These are phyloP conservation scores for Melampsora americana DNA, from an alignment of 1,284 basidiomycete genomes.

Conservation along the genomic window DNA sequence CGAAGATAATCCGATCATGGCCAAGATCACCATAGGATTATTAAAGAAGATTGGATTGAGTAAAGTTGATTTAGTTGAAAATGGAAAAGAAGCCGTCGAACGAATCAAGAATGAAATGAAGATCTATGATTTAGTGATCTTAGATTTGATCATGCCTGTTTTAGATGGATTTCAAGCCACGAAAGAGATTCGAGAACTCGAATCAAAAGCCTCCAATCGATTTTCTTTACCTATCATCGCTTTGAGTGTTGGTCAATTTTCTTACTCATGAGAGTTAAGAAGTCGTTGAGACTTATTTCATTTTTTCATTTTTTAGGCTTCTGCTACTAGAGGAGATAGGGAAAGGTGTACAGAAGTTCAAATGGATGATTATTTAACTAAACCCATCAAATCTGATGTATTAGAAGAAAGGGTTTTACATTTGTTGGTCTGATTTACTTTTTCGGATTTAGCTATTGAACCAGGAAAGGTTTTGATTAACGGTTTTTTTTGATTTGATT, in stretches of 20 bases:
- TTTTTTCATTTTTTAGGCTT: conserved; percentile 46
- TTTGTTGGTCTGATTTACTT: conserved; percentile 9
- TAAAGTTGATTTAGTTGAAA: conserved; percentile 49
- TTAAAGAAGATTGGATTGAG: conserved; percentile 52
- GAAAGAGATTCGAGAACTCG: conserved; percentile 21
- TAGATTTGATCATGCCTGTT: conserved; percentile 25
- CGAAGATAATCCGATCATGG: conserved; percentile 52
- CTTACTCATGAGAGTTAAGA: background rate
- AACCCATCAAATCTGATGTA: conserved; percentile 51
- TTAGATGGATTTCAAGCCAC: conserved; percentile 32
- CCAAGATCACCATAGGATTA: conserved; percentile 51
- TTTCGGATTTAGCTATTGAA: no score
- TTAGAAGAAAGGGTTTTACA: conserved; percentile 45
- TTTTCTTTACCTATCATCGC: conserved; percentile 30
- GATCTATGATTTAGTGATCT: conserved; percentile 49
- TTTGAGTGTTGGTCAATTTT: conserved; percentile 7
- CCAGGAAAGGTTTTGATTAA: no score
- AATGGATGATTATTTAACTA: conserved; percentile 52
- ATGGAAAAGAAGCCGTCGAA: conserved; percentile 47
- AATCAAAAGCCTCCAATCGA: background rate
- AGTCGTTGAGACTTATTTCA: background rate
- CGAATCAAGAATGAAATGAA: conserved; percentile 5
- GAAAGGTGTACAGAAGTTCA: conserved; percentile 49
- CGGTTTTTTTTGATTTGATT: no score
- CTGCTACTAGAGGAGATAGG: conserved; percentile 51